Evolutionary conservation across 768 basidiomycete genomes (phyloP).

Genomic region (Leucocoprinus birnbaumii): DNA sequence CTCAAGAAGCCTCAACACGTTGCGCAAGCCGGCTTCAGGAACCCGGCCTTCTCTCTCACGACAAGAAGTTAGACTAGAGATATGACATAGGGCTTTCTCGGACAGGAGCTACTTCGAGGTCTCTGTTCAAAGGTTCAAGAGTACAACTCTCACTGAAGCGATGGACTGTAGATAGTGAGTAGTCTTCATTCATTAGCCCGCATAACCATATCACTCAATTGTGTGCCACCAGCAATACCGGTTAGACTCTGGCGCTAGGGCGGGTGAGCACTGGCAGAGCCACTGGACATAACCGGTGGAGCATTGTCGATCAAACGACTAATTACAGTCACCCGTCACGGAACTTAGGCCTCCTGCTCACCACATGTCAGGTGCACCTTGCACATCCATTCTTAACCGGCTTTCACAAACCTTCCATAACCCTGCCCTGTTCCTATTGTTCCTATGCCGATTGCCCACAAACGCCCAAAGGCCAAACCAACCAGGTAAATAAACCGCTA

Average conservation of each 20-base stretch:
- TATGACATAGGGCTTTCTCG: neutral
- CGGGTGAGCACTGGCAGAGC: neutral
- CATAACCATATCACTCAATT: too few species aligned
- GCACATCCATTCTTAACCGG: neutral
- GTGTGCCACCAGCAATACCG: too few species aligned
- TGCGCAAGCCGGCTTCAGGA: neutral
- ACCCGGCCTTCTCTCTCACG: neutral
- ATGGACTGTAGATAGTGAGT: too few species aligned
- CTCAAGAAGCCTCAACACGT: neutral
- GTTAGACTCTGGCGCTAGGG: neutral
- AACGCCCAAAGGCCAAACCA: neutral
- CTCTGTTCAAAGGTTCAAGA: too few species aligned
- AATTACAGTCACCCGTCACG: slow-evolving; percentile 7
- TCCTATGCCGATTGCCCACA: slow-evolving; percentile 8
- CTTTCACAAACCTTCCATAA: neutral
- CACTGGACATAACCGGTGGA: neutral
- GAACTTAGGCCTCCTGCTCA: neutral
- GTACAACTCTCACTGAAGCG: too few species aligned
- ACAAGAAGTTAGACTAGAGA: too few species aligned
- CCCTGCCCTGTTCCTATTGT: too few species aligned
- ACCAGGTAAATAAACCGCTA: neutral
- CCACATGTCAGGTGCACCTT: slow-evolving; percentile 9
- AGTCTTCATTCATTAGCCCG: too few species aligned
- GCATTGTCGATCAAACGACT: slow-evolving; percentile 1
- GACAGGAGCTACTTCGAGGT: too few species aligned